phyloP scores from a whole-genome alignment of 805 yeast species.

The Cyberlindnera samutprakarnensis region DNA sequence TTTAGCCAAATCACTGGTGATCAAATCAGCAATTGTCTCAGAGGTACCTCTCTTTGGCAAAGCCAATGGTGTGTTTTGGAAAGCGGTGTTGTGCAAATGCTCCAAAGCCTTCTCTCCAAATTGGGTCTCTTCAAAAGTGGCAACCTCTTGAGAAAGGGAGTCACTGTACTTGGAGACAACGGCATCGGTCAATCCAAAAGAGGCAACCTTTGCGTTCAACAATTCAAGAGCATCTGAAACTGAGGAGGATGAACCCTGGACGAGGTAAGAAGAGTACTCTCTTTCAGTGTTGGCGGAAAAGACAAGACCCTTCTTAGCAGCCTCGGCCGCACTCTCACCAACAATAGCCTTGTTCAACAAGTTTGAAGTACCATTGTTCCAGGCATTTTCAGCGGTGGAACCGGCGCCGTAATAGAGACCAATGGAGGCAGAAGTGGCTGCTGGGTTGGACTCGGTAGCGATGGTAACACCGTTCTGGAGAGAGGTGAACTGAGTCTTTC shows the following conservation, averaged over 20 bases:
- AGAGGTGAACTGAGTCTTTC: conserved; percentile 63
- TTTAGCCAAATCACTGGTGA: conserved; percentile 46
- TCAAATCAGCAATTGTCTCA: conserved; percentile 54
- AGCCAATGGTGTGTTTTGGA: conserved; percentile 78
- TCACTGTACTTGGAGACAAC: conserved; percentile 41
- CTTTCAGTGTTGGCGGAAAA: conserved; percentile 46
- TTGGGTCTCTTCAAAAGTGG: conserved; percentile 48
- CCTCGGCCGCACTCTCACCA: conserved; percentile 25
- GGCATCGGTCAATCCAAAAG: conserved; percentile 32
- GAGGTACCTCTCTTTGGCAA: conserved; percentile 71
- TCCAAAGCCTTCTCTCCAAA: conserved; percentile 51
- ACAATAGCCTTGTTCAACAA: conserved; percentile 47
- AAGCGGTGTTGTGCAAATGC: conserved; percentile 77
- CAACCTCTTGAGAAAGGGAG: conserved; percentile 39
- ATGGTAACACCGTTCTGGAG: conserved; percentile 68
- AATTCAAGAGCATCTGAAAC: conserved; percentile 43
- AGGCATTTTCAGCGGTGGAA: conserved; percentile 70
- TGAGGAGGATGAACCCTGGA: conserved; percentile 46
- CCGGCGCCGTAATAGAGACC: conserved; percentile 75
- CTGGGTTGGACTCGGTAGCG: conserved; percentile 58
- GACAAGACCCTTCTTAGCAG: conserved; percentile 46
- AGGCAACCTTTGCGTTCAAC: conserved; percentile 36
- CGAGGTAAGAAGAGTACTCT: conserved; percentile 58
- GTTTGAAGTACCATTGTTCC: conserved; percentile 76
- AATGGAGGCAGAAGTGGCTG: conserved; percentile 47